phyloP scores from a whole-genome alignment of 192 early-diverging fungal species.

The Backusella mclennaniae region DNA sequence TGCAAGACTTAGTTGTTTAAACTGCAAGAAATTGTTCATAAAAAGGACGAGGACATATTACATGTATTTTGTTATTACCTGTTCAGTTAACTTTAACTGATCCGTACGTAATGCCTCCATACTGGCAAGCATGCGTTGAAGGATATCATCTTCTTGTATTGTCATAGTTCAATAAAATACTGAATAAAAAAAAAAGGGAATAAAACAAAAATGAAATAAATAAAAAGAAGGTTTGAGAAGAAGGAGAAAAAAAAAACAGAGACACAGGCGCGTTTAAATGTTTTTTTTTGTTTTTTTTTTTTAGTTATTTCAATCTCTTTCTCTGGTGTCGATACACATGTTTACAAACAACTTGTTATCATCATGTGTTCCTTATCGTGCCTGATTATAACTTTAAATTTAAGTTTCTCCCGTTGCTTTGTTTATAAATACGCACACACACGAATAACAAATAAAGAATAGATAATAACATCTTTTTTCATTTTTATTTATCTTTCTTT shows the following conservation, averaged over 20 bases:
- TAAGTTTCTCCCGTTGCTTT: background rate
- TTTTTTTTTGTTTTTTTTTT: background rate
- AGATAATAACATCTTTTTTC: background rate
- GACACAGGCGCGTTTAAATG: background rate
- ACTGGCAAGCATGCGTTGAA: conserved; percentile 22
- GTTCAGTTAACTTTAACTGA: conserved; percentile 21
- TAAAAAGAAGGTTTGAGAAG: conserved; percentile 25
- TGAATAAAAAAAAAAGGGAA: background rate
- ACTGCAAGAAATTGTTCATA: background rate
- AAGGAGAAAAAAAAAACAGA: conserved; percentile 4
- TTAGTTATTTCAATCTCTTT: background rate
- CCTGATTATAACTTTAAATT: background rate
- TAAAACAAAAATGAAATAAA: conserved; percentile 8
- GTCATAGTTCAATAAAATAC: conserved; percentile 7
- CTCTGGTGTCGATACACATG: background rate
- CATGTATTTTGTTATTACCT: conserved; percentile 6
- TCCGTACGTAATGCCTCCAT: conserved; percentile 32
- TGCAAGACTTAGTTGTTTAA: background rate
- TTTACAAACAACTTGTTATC: background rate
- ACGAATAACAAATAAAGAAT: background rate
- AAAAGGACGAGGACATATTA: background rate
- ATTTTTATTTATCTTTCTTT: conserved; percentile 8
- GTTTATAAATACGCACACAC: background rate
- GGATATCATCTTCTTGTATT: conserved; percentile 1
- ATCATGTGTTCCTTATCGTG: background rate